Conservation (phyloP, 2,329 filamentous ascomycete genomes). For the Microcera coccophila region DNA sequence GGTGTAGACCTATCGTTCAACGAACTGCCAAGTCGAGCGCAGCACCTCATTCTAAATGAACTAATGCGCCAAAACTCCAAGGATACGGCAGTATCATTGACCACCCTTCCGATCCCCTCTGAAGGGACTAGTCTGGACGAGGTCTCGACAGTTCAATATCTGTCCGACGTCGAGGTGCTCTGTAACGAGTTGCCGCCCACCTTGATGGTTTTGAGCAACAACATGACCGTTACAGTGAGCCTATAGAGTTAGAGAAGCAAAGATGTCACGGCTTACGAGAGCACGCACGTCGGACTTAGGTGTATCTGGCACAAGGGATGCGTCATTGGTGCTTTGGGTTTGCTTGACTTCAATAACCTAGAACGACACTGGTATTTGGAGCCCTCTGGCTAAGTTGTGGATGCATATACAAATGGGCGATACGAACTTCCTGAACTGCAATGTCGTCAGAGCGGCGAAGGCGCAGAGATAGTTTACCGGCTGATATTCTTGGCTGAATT, state of each 20-base stretch:
- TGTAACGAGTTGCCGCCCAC: slow-evolving; percentile 73
- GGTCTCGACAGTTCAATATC: slow-evolving; percentile 65
- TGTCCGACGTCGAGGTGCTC: slow-evolving; percentile 74
- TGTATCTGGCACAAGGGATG: too few species aligned
- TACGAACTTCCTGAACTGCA: too few species aligned
- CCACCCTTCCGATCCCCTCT: slow-evolving; percentile 74
- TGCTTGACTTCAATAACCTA: too few species aligned
- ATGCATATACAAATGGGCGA: too few species aligned
- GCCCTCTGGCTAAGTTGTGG: too few species aligned
- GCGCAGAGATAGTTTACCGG: too few species aligned
- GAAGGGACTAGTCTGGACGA: slow-evolving; percentile 72
- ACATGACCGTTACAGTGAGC: slow-evolving; percentile 82
- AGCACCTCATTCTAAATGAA: slow-evolving; percentile 84
- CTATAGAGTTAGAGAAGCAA: slow-evolving; percentile 42
- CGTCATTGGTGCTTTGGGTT: too few species aligned
- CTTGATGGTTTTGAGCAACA: slow-evolving; percentile 79
- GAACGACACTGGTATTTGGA: too few species aligned
- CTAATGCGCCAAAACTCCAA: slow-evolving; percentile 65
- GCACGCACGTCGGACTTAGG: too few species aligned
- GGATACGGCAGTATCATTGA: slow-evolving; percentile 75
- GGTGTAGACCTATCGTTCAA: slow-evolving; percentile 76
- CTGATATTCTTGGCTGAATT: too few species aligned
- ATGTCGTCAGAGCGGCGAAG: too few species aligned
- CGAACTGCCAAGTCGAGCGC: slow-evolving; percentile 76
- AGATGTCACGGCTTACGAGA: too few species aligned